A percentile compares a stretch with the other conserved stretches of the same genome.
Evolutionary conservation across 345 rosid species (phyloP).

Genomic region (Eucalyptus melliodora): DNA sequence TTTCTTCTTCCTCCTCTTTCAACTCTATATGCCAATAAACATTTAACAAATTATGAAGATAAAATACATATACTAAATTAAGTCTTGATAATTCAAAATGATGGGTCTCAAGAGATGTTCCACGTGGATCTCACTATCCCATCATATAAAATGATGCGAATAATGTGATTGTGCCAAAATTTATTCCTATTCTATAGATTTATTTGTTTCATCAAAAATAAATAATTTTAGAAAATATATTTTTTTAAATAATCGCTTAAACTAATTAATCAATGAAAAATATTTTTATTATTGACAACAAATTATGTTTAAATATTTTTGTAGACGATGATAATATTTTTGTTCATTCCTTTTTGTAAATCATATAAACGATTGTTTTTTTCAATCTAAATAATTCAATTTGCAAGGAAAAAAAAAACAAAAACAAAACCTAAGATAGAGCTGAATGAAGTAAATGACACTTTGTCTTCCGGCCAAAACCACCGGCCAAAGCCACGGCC

Average conservation of each 20-base stretch:
- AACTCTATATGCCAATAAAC: background rate
- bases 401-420: no score
- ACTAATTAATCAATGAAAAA: no score
- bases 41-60: background rate
- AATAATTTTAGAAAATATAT: no score
- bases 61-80: no score
- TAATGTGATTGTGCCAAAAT: background rate
- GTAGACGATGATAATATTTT: rapidly evolving
- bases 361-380: no score
- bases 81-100: background rate
- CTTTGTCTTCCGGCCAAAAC: background rate
- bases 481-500: background rate
- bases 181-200: background rate
- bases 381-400: no score
- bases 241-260: background rate
- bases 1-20: background rate
- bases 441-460: background rate
- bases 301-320: no score
- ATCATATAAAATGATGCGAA: background rate
- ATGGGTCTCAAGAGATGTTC: background rate
- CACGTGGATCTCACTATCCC: background rate
- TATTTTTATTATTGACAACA: no score
- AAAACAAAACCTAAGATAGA: no score
- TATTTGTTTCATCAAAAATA: no score
- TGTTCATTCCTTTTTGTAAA: no score